Evolutionary conservation across 129 eudicot species (phyloP).

Genomic region (Helichrysum umbraculigerum): DNA sequence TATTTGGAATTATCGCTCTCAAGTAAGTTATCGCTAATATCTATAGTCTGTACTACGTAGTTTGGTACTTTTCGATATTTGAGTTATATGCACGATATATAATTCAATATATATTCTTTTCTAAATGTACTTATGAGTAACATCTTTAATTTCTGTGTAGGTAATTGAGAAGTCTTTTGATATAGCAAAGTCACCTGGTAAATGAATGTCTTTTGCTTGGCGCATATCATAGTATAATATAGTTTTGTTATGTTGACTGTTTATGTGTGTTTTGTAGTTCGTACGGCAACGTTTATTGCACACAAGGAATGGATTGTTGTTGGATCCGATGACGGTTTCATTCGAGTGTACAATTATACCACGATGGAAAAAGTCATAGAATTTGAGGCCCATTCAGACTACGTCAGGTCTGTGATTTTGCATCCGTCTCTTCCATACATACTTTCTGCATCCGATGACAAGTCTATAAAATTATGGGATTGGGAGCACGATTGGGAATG

Average conservation of each 20-base stretch:
- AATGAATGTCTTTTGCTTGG: background rate
- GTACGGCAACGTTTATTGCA: conserved; percentile 44
- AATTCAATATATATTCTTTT: background rate
- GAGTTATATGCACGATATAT: background rate
- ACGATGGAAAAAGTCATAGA: conserved; percentile 37
- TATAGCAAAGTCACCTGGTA: conserved; percentile 65
- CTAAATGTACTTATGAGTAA: background rate
- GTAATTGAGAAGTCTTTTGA: conserved; percentile 61
- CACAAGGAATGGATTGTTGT: conserved; percentile 51
- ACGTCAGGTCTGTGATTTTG: conserved; percentile 20
- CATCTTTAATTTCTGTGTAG: conserved; percentile 33
- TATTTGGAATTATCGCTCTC: conserved; percentile 80
- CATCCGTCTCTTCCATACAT: conserved; percentile 53
- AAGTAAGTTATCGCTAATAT: conserved; percentile 43
- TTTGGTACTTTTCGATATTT: background rate
- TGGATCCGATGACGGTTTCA: conserved; percentile 51
- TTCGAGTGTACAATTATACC: conserved; percentile 57
- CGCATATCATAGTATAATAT: background rate
- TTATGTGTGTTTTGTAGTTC: conserved; percentile 32
- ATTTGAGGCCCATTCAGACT: conserved; percentile 30
- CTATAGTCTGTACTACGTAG: too few species aligned
- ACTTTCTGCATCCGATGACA: conserved; percentile 59
- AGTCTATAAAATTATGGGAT: conserved; percentile 55
- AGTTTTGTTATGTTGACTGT: background rate
- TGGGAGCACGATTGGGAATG: conserved; percentile 67